Conservation (phyloP, 2,329 filamentous ascomycete species). For the Paraconiothyrium brasiliense region DNA sequence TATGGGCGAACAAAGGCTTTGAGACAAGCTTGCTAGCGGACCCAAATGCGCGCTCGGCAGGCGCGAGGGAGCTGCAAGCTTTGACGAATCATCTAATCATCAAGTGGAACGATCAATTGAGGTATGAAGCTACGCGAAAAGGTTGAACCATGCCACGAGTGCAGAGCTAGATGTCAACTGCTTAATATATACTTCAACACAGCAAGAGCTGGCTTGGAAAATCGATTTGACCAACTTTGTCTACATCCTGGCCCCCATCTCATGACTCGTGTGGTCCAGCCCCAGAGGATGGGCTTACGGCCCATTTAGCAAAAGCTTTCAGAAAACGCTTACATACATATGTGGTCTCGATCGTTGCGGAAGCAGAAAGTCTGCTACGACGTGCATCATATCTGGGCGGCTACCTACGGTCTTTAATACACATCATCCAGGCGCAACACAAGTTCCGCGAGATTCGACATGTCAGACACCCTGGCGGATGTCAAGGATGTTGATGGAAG, state of each 20-base stretch:
- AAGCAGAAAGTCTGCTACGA: too few species aligned
- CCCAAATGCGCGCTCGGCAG: slow-evolving; percentile 26
- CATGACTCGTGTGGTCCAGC: background rate
- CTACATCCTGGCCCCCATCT: background rate
- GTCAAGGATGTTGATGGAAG: background rate
- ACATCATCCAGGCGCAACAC: too few species aligned
- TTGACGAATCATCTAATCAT: slow-evolving; percentile 41
- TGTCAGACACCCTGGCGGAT: too few species aligned
- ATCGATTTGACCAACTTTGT: background rate
- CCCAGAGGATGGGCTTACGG: too few species aligned
- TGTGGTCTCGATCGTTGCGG: too few species aligned
- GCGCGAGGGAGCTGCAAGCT: slow-evolving; percentile 41
- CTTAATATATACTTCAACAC: background rate
- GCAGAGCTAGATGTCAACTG: background rate
- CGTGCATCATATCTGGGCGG: too few species aligned
- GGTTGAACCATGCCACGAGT: background rate
- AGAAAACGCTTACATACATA: too few species aligned
- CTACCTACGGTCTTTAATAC: too few species aligned
- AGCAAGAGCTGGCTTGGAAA: too few species aligned
- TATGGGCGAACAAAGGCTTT: slow-evolving; percentile 45
- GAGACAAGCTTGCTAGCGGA: slow-evolving; percentile 42
- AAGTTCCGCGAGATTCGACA: too few species aligned
- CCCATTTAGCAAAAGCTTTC: too few species aligned
- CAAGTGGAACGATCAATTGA: slow-evolving; percentile 42
- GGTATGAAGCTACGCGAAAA: slow-evolving; percentile 21